phyloP scores from a whole-genome alignment of 768 basidiomycete genomes.

The Aureoboletus auriporus region DNA sequence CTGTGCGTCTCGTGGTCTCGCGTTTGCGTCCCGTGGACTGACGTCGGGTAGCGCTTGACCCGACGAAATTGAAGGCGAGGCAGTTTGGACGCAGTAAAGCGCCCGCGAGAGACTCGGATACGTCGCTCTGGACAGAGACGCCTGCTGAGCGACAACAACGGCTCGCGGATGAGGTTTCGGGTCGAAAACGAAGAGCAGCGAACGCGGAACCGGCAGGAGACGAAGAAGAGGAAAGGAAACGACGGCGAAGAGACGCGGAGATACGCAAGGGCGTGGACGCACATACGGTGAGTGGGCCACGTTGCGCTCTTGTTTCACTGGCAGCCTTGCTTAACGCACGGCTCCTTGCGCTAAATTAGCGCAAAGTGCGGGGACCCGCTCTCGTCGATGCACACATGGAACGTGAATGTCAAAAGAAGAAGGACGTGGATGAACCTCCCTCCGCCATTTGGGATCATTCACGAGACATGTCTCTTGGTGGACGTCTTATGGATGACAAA shows the following conservation, averaged over 20 bases:
- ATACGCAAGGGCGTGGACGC: conserved; percentile 72
- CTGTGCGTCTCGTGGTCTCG: conserved; percentile 49
- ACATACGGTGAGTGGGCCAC: conserved; percentile 58
- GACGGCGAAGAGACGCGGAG: conserved; percentile 61
- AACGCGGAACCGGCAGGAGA: conserved; percentile 44
- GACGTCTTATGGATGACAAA: conserved; percentile 85
- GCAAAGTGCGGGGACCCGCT: conserved; percentile 48
- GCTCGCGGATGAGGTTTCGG: conserved; percentile 91
- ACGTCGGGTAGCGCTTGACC: conserved; percentile 64
- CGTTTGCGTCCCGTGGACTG: not conserved
- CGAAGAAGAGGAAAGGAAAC: conserved; percentile 41
- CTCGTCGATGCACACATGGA: conserved; percentile 52
- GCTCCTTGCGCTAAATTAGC: conserved; percentile 23
- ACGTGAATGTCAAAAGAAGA: conserved; percentile 34
- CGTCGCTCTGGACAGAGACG: conserved; percentile 94
- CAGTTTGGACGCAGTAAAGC: conserved; percentile 68
- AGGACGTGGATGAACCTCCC: conserved; percentile 47
- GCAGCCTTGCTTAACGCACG: not conserved
- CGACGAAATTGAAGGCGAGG: conserved; percentile 74
- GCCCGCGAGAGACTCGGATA: conserved; percentile 43
- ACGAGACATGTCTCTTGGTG: conserved; percentile 85
- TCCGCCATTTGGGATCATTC: conserved; percentile 88
- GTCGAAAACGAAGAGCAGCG: conserved; percentile 73
- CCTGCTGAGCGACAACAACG: conserved; percentile 89
- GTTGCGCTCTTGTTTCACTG: not conserved